Evolutionary conservation across 768 basidiomycete genomes (phyloP), one percentile per base, ranked within the genome.

Genomic region (Xanthoconium purpureum): DNA sequence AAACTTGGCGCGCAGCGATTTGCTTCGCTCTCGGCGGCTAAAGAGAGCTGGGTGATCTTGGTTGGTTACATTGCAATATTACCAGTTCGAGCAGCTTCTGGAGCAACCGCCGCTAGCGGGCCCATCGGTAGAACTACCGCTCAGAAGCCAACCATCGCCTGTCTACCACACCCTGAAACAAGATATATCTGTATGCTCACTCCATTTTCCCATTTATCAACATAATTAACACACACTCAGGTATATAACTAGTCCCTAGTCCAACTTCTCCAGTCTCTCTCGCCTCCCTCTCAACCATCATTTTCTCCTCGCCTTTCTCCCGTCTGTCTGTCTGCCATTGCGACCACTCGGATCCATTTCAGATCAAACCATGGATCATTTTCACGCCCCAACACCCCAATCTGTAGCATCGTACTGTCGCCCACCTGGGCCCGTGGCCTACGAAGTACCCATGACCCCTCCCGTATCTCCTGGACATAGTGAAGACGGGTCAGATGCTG

Each of bases 391-490:
- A 8, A 54, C 61, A 6, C 69, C 67, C 3, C 58, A 59, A 17
- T 50, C 66, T 49, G 57, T 64, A 14, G 56, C 39, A 48, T 57
- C 64, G 20, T 70, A 63, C 53, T 65, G 71, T 38, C 68, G 73
- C 32, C 73, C 79, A 57, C 76, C 80, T 42, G 73, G 73, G 37
- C 73, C 77, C 54, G 72, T 80, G 60, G 71, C 78, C 50, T 71
- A 76, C 44, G 79, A 84, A 55, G 81, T 80, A n/a, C 87, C 84
- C 24, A 80, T 88, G 62, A 89, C 87, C 1, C 87, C 87, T 6
- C 87, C 87, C 9, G 73, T 85, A 56, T 89, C 87, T 43, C 87
- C 84, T 3, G 73, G 73, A 28, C 78, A 76, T 48, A 82, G 78
- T 57, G 78, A 81, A 51, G 70, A 72, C 29, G 73, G 65, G 8